A percentile compares a stretch with the other conserved stretches of the same genome.
Conservation (phyloP, 2,329 filamentous ascomycete species). For the Macrophomina pseudophaseolina region DNA sequence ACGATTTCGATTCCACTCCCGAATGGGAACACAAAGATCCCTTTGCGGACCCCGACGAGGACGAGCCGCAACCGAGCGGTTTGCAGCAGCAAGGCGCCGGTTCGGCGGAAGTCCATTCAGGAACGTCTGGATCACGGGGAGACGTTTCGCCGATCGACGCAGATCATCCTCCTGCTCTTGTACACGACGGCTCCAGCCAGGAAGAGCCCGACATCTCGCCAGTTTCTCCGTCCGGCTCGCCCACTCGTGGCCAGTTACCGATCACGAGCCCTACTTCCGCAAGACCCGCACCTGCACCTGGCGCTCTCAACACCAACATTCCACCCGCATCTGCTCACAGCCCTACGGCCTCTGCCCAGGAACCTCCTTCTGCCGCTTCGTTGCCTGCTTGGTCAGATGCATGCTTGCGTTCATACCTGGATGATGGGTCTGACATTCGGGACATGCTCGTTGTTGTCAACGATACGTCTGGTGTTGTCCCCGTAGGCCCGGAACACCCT, state of each 20-base stretch:
- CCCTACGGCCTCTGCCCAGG: conserved; percentile 50
- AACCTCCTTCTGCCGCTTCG: conserved; percentile 59
- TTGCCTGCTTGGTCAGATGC: conserved; percentile 83
- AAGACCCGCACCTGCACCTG: conserved; percentile 26
- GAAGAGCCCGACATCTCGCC: conserved; percentile 53
- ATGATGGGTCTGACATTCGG: conserved; percentile 84
- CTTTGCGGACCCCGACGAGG: conserved; percentile 45
- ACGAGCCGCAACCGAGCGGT: conserved; percentile 35
- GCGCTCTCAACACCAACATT: conserved; percentile 38
- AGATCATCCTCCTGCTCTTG: conserved; percentile 66
- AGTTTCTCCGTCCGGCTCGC: conserved; percentile 38
- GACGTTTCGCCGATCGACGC: conserved; percentile 28
- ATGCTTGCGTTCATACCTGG: conserved; percentile 85
- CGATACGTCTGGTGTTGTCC: conserved; percentile 82
- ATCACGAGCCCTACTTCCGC: conserved; percentile 36
- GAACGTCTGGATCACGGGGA: neutral
- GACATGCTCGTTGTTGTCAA: conserved; percentile 92
- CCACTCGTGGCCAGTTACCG: conserved; percentile 25
- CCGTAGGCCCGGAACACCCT: conserved; percentile 83
- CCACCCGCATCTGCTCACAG: conserved; percentile 27
- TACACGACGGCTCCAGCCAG: conserved; percentile 73
- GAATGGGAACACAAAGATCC: conserved; percentile 54
- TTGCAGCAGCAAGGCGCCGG: conserved; percentile 21
- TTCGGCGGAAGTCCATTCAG: conserved; percentile 20
- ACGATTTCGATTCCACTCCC: conserved; percentile 70